These are phyloP conservation scores for Zasmidium citrigriseum DNA, from an alignment of 2,329 filamentous ascomycete species.

Conservation along the genomic window DNA sequence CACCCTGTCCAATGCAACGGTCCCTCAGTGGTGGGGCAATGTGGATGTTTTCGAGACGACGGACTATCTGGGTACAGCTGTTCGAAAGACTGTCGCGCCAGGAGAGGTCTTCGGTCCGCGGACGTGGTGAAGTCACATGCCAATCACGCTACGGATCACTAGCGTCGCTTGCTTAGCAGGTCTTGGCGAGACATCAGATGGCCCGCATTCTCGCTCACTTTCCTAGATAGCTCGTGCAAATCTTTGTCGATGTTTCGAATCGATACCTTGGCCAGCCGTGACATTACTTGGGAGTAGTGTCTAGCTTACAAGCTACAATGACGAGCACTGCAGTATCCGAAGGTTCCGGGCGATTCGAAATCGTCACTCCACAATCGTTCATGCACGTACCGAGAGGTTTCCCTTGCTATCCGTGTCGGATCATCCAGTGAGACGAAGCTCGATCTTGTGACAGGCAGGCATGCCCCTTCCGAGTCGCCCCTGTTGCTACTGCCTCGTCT, in stretches of 20 bases:
- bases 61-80: conserved; percentile 27
- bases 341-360: background rate
- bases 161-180: no score
- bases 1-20: conserved; percentile 74
- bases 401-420: background rate
- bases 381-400: background rate
- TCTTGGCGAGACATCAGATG: no score
- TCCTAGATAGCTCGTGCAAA: no score
- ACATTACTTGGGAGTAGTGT: background rate
- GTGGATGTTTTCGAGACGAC: conserved; percentile 55
- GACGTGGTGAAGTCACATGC: conserved; percentile 28
- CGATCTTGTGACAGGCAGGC: no score
- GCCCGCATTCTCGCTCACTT: no score
- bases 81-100: conserved; percentile 52
- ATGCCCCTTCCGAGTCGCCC: no score
- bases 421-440: no score
- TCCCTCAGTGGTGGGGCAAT: conserved; percentile 85
- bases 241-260: no score
- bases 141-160: no score
- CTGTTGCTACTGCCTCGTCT: no score
- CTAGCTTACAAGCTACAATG: background rate
- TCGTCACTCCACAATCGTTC: background rate
- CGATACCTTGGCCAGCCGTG: no score
- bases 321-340: background rate
- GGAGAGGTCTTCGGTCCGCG: conserved; percentile 67